Conservation (phyloP, 768 basidiomycete genomes). For the Cyclocybe cylindracea region DNA sequence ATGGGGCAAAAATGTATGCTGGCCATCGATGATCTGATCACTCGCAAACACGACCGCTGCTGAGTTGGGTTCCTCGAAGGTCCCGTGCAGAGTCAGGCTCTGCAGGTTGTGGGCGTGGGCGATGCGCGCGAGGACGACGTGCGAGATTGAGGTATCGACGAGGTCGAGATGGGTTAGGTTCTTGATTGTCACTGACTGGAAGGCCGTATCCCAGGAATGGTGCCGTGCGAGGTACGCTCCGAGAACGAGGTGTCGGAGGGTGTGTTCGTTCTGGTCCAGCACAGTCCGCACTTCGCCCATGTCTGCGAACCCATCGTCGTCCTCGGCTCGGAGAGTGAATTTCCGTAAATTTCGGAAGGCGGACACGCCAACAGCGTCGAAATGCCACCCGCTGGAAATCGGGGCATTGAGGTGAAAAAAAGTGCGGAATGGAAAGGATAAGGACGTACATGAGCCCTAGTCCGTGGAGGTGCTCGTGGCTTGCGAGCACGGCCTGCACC, state of each 20-base stretch:
- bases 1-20: constrained; percentile 62
- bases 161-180: constrained; percentile 71
- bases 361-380: constrained; percentile 71
- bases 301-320: constrained; percentile 70
- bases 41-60: constrained; percentile 62
- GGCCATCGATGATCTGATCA: constrained; percentile 59
- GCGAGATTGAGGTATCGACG: constrained; percentile 68
- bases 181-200: constrained; percentile 62
- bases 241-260: constrained; percentile 62
- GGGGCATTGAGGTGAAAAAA: background rate
- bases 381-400: constrained; percentile 64
- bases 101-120: constrained; percentile 62
- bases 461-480: constrained; percentile 53
- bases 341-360: constrained; percentile 59
- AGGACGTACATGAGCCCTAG: constrained; percentile 57
- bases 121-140: constrained; percentile 62
- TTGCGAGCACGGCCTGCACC: constrained; percentile 56
- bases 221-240: constrained; percentile 67
- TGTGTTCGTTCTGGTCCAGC: constrained; percentile 57
- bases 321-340: constrained; percentile 69
- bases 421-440: background rate
- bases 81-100: constrained; percentile 66
- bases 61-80: constrained; percentile 57
- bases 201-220: constrained; percentile 69
- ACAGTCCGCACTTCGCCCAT: constrained; percentile 69